Percentiles rank a stretch among this genome's conserved stretches.
These are phyloP conservation scores for Cladosporium sp. DNA, from an alignment of 2,329 filamentous ascomycete species.

Conservation along the genomic window DNA sequence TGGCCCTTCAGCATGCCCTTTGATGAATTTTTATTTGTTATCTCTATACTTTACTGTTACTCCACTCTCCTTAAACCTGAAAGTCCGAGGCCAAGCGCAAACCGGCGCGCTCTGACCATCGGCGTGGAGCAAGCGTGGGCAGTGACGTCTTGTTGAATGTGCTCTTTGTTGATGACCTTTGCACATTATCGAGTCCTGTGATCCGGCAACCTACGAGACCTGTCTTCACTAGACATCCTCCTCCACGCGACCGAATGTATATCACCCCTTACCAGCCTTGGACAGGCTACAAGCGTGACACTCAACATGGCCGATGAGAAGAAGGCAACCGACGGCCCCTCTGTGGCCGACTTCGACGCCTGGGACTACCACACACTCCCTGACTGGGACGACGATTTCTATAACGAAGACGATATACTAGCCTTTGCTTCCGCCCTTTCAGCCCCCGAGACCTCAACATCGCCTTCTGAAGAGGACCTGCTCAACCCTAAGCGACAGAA, in stretches of 20 bases:
- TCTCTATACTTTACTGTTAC: not conserved
- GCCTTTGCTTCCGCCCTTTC: slow-evolving; percentile 79
- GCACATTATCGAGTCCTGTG: not conserved
- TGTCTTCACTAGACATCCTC: not conserved
- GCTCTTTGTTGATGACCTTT: slow-evolving; percentile 10
- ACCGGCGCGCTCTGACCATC: not conserved
- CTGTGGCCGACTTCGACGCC: slow-evolving; percentile 43
- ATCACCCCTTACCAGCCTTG: not conserved
- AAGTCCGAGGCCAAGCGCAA: slow-evolving; percentile 4
- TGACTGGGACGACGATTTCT: slow-evolving; percentile 78
- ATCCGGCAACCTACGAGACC: not conserved
- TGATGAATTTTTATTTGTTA: not conserved
- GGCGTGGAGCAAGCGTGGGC: slow-evolving; percentile 5
- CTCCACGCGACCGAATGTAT: slow-evolving; percentile 6
- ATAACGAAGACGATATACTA: slow-evolving; percentile 68
- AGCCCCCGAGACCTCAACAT: slow-evolving; percentile 69
- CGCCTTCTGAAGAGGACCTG: slow-evolving; percentile 62
- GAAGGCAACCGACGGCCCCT: slow-evolving; percentile 52
- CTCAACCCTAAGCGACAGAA: slow-evolving; percentile 45
- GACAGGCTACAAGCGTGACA: not conserved
- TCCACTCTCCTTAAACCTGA: not conserved
- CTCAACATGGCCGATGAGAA: slow-evolving; percentile 42
- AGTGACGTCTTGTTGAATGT: slow-evolving; percentile 13
- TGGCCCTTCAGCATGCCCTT: not conserved
- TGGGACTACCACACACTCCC: slow-evolving; percentile 72